Conservation (phyloP, 768 basidiomycete species). For the Piloderma croceum region DNA sequence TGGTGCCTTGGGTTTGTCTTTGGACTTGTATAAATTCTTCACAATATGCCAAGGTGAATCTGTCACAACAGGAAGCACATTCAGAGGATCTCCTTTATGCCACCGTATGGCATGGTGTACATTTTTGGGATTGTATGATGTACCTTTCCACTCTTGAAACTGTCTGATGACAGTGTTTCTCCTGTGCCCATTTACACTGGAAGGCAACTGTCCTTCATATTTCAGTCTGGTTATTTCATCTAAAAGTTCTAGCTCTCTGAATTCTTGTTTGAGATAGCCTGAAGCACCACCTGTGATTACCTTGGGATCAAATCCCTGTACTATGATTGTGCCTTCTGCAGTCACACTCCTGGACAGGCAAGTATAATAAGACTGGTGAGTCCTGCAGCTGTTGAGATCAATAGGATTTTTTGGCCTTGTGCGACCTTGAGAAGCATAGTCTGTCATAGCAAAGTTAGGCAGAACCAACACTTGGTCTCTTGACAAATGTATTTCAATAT, state of each 20-base stretch:
- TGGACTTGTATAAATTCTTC: background rate
- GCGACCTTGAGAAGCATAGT: conserved; percentile 31
- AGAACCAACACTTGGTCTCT: conserved; percentile 22
- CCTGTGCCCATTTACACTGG: background rate
- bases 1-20: background rate
- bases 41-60: no score
- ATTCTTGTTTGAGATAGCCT: conserved; percentile 4
- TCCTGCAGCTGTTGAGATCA: conserved; percentile 19
- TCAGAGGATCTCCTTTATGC: no score
- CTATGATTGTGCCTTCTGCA: conserved; percentile 15
- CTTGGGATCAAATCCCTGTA: conserved; percentile 6
- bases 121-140: background rate
- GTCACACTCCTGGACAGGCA: conserved; percentile 23
- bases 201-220: conserved; percentile 6
- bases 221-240: conserved; percentile 16
- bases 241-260: conserved; percentile 15
- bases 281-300: conserved; percentile 5
- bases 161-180: conserved; percentile 7
- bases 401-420: conserved; percentile 24
- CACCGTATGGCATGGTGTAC: conserved; percentile 5
- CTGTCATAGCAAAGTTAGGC: conserved; percentile 30
- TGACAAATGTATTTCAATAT: conserved; percentile 10
- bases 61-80: no score
- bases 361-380: conserved; percentile 28
- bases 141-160: conserved; percentile 5